Evolutionary conservation across 2,329 filamentous ascomycete genomes (phyloP), one percentile per base, ranked within the genome.

Genomic region (Blastomyces parvus): DNA sequence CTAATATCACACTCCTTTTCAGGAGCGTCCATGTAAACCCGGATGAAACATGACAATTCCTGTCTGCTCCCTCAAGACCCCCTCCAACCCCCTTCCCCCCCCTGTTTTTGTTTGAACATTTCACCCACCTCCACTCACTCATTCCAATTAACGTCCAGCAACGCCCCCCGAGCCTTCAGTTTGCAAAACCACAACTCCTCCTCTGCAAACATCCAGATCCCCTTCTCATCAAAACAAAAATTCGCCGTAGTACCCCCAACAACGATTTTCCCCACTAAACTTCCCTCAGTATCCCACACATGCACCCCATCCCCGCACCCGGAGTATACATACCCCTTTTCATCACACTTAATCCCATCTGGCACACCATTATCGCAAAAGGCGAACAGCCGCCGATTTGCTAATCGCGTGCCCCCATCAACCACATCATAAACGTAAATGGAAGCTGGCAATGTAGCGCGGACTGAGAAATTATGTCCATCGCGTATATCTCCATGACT

Each of bases 201-300:
- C 53, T 66, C 65, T 13, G 58, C 62, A 27, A 66, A 66, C 65
- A 66, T 63, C 65, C 65, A 66, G 5, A 67, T 63, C 27, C 64
- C 66, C 3, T 62, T 64, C 56, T 56, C 63, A 5, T 58, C 79
- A 66, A 82, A 82, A 66, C 79, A 76, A 71, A 82, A 82, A 69
- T 82, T 82, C 19, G 80, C 79, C 1, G 70, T 74, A 1, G 70
- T 75, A 60, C 76, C 74, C 0, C 79, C 80, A 0, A 82, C 72
- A 68, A 81, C 81, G 56, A 88, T 83, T 74, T 87, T 88, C 2
- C 80, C 74, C 68, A 88, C 78, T 42, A 83, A 67, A 8, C 66
- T 76, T 0, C 82, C 83, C 5, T 75, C 74, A 0, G 76, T 69
- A 66, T 76, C 78, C 81, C 81, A 85, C 4, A 84, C 76, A 63